These are phyloP conservation scores for Acmispon strigosus DNA, from an alignment of 306 rosid species.

Conservation along the genomic window DNA sequence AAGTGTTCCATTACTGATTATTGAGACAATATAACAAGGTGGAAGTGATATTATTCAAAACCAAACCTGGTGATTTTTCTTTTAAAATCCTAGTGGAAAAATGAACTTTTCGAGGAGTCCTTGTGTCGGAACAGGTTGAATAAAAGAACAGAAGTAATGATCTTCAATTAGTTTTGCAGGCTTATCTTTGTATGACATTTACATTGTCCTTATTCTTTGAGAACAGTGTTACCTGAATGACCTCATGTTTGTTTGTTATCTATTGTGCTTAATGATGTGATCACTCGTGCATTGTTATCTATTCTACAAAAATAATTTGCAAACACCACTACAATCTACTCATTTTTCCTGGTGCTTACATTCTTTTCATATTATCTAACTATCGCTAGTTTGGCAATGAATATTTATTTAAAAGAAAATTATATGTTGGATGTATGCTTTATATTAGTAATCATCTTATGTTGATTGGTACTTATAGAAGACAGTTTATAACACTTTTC, in stretches of 20 bases:
- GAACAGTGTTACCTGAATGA: background rate
- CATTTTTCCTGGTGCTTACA: background rate
- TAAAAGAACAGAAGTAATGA: background rate
- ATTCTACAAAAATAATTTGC: background rate
- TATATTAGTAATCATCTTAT: background rate
- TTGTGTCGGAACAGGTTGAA: background rate
- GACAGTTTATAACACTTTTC: conserved; percentile 16
- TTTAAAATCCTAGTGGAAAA: background rate
- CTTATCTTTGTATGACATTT: background rate
- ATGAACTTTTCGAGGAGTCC: background rate
- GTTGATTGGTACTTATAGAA: background rate
- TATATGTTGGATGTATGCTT: background rate
- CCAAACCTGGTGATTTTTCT: background rate
- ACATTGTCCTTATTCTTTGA: background rate
- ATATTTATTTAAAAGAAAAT: background rate
- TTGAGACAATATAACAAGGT: background rate
- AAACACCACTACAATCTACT: background rate
- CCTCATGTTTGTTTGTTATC: background rate
- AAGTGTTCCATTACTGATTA: background rate
- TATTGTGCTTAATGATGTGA: background rate
- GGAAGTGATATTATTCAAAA: background rate
- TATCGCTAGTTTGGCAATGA: background rate
- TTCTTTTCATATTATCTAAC: background rate
- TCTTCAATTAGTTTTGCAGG: background rate
- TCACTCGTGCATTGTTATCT: background rate